Conservation (phyloP, 345 rosid species). For the Corchorus olitorius region DNA sequence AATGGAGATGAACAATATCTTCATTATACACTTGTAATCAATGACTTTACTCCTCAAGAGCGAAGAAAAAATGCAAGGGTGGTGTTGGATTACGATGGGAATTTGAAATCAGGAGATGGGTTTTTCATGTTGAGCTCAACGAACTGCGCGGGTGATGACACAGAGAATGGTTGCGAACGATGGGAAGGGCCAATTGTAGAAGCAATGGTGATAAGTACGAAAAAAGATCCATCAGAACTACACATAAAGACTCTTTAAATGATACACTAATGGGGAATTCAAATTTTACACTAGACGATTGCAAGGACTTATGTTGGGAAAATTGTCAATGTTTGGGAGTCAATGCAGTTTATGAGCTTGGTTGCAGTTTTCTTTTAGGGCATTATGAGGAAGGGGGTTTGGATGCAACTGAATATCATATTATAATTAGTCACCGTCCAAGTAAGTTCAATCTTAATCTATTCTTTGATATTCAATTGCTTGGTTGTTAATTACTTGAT, state of each 20-base stretch:
- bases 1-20: background rate
- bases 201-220: background rate
- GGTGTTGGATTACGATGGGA: background rate
- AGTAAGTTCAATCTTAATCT: no score
- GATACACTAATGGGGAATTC: background rate
- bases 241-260: background rate
- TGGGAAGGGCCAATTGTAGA: slow-evolving; percentile 8
- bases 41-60: background rate
- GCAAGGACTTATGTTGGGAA: slow-evolving; percentile 6
- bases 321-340: background rate
- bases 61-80: background rate
- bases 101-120: background rate
- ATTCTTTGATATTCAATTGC: no score
- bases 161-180: background rate
- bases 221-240: background rate
- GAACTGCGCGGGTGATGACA: background rate
- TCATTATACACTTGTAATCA: background rate
- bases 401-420: background rate
- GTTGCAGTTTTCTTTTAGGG: slow-evolving; percentile 5
- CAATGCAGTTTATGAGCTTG: background rate
- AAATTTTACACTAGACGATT: background rate
- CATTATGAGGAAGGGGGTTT: background rate
- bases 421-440: background rate
- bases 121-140: background rate
- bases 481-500: no score